Conservation (phyloP, 1,284 basidiomycete species). For the Butyriboletus appendiculatus region DNA sequence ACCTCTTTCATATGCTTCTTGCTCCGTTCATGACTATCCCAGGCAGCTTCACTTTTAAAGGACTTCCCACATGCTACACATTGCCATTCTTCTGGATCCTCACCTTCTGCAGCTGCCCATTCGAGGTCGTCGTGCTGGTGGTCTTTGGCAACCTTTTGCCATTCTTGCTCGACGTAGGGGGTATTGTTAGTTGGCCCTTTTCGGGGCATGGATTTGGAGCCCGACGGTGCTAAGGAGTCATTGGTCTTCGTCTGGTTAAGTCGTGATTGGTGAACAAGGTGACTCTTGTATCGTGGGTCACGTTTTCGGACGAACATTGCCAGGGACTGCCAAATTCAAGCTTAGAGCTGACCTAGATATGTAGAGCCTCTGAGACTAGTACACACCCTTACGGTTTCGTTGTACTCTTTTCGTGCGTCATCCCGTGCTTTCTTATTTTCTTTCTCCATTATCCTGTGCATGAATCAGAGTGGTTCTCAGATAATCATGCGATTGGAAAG, state of each 20-base stretch:
- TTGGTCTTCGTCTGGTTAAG: slow-evolving; percentile 37
- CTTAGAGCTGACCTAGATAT: neutral
- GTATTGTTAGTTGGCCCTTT: slow-evolving; percentile 24
- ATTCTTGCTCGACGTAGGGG: slow-evolving; percentile 77
- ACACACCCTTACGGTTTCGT: slow-evolving; percentile 83
- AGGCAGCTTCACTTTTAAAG: slow-evolving; percentile 92
- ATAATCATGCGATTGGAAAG: neutral
- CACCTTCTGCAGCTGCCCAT: slow-evolving; percentile 69
- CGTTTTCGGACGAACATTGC: slow-evolving; percentile 90
- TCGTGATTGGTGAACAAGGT: slow-evolving; percentile 55
- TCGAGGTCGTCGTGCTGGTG: slow-evolving; percentile 60
- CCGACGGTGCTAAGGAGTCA: slow-evolving; percentile 30
- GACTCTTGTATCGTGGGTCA: slow-evolving; percentile 87
- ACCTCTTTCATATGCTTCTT: slow-evolving; percentile 94
- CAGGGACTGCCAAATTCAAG: slow-evolving; percentile 56
- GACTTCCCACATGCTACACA: slow-evolving; percentile 95
- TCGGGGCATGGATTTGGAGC: slow-evolving; percentile 20
- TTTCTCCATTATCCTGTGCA: slow-evolving; percentile 83
- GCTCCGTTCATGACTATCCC: slow-evolving; percentile 96
- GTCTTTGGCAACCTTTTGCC: slow-evolving; percentile 65
- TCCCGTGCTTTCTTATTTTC: slow-evolving; percentile 95
- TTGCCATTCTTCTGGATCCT: slow-evolving; percentile 83
- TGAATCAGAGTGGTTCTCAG: neutral
- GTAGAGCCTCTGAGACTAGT: neutral
- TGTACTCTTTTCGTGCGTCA: slow-evolving; percentile 89